Conservation (phyloP, 805 yeast genomes). For the Sungouiozyma ichnusensis region DNA sequence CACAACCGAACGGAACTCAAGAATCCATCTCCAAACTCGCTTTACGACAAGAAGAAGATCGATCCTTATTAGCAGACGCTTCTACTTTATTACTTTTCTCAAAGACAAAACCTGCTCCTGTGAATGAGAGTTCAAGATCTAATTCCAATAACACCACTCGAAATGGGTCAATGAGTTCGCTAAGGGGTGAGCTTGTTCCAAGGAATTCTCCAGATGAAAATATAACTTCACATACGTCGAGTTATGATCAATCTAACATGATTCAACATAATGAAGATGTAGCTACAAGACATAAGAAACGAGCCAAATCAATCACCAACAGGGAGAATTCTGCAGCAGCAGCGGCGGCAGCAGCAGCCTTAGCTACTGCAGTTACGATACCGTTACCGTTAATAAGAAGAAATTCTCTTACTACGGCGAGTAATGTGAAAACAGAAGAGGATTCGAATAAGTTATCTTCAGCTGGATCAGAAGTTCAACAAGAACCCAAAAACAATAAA, state of each 20-base stretch:
- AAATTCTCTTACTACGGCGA: background rate
- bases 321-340: constrained; percentile 7
- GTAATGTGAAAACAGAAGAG: background rate
- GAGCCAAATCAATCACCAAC: background rate
- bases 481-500: background rate
- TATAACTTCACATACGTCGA: background rate
- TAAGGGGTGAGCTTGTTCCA: background rate
- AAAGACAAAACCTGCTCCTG: constrained; percentile 30
- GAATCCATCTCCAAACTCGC: background rate
- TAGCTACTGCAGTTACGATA: constrained; percentile 70
- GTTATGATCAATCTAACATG: background rate
- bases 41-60: constrained; percentile 6
- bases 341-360: constrained; percentile 65
- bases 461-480: background rate
- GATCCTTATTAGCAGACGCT: constrained; percentile 43
- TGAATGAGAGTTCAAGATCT: background rate
- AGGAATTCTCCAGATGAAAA: background rate
- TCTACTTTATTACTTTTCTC: constrained; percentile 53
- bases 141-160: background rate
- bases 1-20: background rate
- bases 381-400: constrained; percentile 44
- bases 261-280: background rate
- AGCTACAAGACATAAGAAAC: background rate
- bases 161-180: background rate
- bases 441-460: background rate